Conservation (phyloP, 495 filamentous ascomycete species). For the Bombardia bombarda region DNA sequence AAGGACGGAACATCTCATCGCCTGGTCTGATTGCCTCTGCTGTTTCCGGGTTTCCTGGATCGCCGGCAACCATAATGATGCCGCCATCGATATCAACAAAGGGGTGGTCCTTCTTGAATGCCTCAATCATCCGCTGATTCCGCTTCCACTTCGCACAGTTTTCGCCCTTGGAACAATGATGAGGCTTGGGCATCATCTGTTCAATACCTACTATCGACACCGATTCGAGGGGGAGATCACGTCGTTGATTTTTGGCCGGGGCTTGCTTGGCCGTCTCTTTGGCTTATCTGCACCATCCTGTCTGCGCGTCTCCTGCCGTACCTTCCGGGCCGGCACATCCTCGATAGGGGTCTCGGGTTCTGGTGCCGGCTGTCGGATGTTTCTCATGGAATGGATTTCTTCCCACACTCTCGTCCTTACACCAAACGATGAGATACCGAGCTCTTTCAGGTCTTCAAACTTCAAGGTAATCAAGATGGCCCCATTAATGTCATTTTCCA, state of each 20-base stretch:
- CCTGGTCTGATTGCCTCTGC: conserved; percentile 38
- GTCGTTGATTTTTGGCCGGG: conserved; percentile 45
- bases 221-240: conserved; percentile 64
- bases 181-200: conserved; percentile 73
- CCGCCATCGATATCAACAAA: conserved; percentile 48
- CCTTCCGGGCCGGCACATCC: conserved; percentile 39
- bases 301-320: conserved; percentile 31
- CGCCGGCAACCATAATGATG: conserved; percentile 57
- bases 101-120: conserved; percentile 62
- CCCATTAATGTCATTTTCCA: conserved; percentile 85
- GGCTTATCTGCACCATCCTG: conserved; percentile 26
- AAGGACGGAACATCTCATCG: conserved; percentile 43
- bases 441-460: conserved; percentile 87
- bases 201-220: conserved; percentile 91
- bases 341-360: conserved; percentile 48
- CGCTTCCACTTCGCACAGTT: conserved; percentile 74
- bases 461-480: conserved; percentile 77
- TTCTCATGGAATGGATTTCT: conserved; percentile 65
- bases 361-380: conserved; percentile 49
- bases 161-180: conserved; percentile 85
- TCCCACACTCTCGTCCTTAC: conserved; percentile 81
- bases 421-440: conserved; percentile 88
- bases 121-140: conserved; percentile 59
- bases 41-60: conserved; percentile 62
- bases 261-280: conserved; percentile 34